These are phyloP conservation scores for Trichoderma citrinoviride DNA, from an alignment of 2,329 filamentous ascomycete genomes.

Conservation along the genomic window DNA sequence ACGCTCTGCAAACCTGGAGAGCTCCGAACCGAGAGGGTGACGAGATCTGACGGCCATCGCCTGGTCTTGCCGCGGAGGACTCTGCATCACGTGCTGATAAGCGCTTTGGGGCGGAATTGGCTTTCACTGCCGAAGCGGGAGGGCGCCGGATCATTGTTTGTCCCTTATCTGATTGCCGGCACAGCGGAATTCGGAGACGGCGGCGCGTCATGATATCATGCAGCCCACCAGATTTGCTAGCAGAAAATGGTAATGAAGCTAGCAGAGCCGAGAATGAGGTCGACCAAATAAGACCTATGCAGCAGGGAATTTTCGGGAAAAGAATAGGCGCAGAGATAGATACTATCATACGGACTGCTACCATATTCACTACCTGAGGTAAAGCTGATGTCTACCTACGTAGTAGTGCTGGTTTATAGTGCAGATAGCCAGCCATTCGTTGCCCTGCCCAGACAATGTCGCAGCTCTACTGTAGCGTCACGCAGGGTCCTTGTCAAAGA, in stretches of 20 bases:
- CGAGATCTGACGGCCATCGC: slow-evolving; percentile 35
- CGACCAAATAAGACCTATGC: too few relatives aligned
- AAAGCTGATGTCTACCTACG: too few relatives aligned
- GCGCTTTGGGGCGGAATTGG: slow-evolving; percentile 13
- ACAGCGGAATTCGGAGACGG: slow-evolving; percentile 13
- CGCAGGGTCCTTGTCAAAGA: too few relatives aligned
- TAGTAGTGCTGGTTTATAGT: too few relatives aligned
- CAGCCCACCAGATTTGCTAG: slow-evolving; percentile 1
- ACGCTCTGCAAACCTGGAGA: slow-evolving; percentile 37
- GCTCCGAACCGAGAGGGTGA: slow-evolving; percentile 38
- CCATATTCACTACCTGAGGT: too few relatives aligned
- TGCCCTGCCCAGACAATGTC: too few relatives aligned
- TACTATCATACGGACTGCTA: too few relatives aligned
- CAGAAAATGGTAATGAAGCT: not conserved
- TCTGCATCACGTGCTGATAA: slow-evolving; percentile 40
- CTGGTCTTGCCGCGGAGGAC: slow-evolving; percentile 31
- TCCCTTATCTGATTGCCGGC: slow-evolving; percentile 8
- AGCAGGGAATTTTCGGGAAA: too few relatives aligned
- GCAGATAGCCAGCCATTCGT: too few relatives aligned
- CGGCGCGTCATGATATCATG: slow-evolving; percentile 12
- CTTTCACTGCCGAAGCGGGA: not conserved
- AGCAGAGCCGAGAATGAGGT: too few relatives aligned
- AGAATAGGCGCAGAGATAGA: too few relatives aligned
- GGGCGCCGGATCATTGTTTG: slow-evolving; percentile 10
- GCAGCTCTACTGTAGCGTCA: too few relatives aligned